These are phyloP conservation scores for Lithospermum erythrorhizon DNA, from an alignment of 257 asterid species.

Conservation along the genomic window DNA sequence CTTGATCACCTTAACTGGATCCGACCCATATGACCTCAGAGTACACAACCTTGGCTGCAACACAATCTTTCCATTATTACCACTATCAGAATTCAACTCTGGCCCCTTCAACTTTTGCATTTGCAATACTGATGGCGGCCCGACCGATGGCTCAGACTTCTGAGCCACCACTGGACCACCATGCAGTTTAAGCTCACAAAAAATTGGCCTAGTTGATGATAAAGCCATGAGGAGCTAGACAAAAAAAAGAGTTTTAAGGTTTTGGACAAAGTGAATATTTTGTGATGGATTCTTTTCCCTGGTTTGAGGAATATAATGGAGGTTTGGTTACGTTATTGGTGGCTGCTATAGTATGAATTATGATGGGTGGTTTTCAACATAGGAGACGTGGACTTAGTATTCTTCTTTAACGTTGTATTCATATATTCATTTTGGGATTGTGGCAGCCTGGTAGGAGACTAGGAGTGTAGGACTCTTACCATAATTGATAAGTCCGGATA, in stretches of 20 bases:
- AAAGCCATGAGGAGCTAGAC: slow-evolving; percentile 36
- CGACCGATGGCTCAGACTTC: slow-evolving; percentile 4
- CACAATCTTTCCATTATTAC: slow-evolving; percentile 50
- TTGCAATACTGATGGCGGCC: slow-evolving; percentile 4
- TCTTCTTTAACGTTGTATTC: slow-evolving; percentile 36
- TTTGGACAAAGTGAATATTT: background rate
- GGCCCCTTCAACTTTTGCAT: slow-evolving; percentile 28
- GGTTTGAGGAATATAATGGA: background rate
- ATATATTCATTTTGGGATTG: background rate
- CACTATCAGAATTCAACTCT: slow-evolving; percentile 15
- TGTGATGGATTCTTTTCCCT: background rate
- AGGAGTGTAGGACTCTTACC: no score
- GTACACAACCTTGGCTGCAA: slow-evolving; percentile 82
- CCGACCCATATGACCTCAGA: slow-evolving; percentile 47
- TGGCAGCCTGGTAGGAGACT: background rate
- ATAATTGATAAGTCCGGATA: no score
- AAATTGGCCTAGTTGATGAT: slow-evolving; percentile 27
- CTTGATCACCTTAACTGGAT: slow-evolving; percentile 30
- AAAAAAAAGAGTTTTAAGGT: slow-evolving; percentile 10
- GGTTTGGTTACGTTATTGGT: slow-evolving; percentile 12
- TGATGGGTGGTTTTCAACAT: slow-evolving; percentile 18
- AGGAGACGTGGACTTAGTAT: slow-evolving; percentile 41
- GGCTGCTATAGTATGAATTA: slow-evolving; percentile 8
- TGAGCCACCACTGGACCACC: slow-evolving; percentile 13
- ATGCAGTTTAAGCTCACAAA: slow-evolving; percentile 32